Percentiles rank a stretch among this genome's conserved stretches.
These are phyloP conservation scores for Truncatella angustata DNA, from an alignment of 2,329 filamentous ascomycete species.

Conservation along the genomic window DNA sequence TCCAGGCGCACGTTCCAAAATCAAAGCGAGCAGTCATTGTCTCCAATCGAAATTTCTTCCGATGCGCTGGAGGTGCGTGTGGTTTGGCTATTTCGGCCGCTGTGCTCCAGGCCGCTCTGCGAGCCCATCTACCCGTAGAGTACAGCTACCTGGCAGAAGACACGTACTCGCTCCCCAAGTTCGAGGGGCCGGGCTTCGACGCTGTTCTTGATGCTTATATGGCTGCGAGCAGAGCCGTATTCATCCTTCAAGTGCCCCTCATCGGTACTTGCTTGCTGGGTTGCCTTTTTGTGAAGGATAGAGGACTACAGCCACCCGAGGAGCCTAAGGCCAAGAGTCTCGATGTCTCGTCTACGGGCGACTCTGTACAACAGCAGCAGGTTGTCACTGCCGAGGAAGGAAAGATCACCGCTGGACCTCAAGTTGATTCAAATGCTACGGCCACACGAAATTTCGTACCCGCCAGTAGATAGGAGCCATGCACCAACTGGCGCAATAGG, in stretches of 20 bases:
- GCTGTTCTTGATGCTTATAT: constrained; percentile 50
- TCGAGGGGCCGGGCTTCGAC: constrained; percentile 9
- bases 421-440: not conserved
- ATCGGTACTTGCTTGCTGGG: constrained; percentile 48
- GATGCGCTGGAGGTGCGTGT: constrained; percentile 55
- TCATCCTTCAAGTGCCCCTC: constrained; percentile 54
- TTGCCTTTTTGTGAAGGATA: constrained; percentile 50
- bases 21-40: constrained; percentile 61
- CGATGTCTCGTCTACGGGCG: not conserved
- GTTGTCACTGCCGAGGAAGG: not conserved
- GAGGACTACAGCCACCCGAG: constrained; percentile 37
- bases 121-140: constrained; percentile 22
- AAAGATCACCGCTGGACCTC: not conserved
- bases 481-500: too few species aligned
- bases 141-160: constrained; percentile 24
- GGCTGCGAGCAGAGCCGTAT: constrained; percentile 52
- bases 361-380: not conserved
- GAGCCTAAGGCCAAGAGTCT: constrained; percentile 9
- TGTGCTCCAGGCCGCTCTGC: constrained; percentile 34
- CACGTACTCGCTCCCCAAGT: constrained; percentile 27
- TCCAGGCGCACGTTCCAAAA: constrained; percentile 56
- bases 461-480: too few species aligned
- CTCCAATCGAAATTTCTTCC: constrained; percentile 61
- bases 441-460: not conserved
- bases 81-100: constrained; percentile 58